phyloP scores from a whole-genome alignment of 768 basidiomycete genomes.

The Fibroporia radiculosa region DNA sequence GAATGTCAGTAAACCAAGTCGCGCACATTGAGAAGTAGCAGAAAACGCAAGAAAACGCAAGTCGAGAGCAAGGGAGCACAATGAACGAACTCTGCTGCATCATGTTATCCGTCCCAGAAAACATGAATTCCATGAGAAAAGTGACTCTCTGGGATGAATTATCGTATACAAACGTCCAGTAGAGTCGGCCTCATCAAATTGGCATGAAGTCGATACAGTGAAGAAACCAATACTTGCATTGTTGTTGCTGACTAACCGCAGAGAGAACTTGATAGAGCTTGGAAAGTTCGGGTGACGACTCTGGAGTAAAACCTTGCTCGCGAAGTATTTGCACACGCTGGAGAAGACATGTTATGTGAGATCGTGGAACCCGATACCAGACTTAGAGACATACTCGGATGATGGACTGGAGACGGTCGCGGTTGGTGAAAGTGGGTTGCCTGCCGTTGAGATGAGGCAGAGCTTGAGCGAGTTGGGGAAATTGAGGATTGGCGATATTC shows the following conservation, averaged over 20 bases:
- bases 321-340: constrained; percentile 40
- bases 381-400: constrained; percentile 17
- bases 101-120: no score
- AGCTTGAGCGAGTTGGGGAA: constrained; percentile 7
- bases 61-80: background rate
- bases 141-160: no score
- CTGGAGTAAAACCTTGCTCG: constrained; percentile 36
- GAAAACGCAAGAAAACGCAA: background rate
- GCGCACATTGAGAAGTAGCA: background rate
- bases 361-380: background rate
- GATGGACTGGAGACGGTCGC: constrained; percentile 21
- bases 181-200: no score
- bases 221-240: constrained; percentile 9
- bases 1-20: background rate
- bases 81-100: no score
- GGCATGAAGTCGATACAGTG: no score
- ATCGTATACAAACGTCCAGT: no score
- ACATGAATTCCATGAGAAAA: no score
- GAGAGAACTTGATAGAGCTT: constrained; percentile 32
- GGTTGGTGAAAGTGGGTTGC: constrained; percentile 7
- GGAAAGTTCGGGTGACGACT: constrained; percentile 36
- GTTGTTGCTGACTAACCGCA: constrained; percentile 28
- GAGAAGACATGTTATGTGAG: constrained; percentile 1
- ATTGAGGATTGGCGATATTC: constrained; percentile 17
- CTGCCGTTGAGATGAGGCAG: constrained; percentile 12